Base-by-base conservation (phyloP, 2,329 filamentous ascomycete species). In the Diaporthe capsici region DNA sequence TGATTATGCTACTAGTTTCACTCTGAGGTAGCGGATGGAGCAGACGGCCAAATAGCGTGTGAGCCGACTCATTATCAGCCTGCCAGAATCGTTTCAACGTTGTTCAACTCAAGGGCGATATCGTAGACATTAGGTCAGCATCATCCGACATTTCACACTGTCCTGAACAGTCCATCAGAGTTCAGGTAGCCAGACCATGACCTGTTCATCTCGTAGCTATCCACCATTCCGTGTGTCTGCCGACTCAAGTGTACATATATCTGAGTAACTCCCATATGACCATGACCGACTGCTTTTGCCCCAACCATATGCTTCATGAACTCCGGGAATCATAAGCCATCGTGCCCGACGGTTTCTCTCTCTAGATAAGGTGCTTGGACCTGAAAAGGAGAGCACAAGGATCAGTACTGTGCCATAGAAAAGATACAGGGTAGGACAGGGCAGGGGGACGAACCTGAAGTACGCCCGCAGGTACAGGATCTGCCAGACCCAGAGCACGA, bases 391-490 rank as follows among this genome's bases (percentile, higher is more conserved):
- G 51, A 51, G 25, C 9, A n/a, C 2, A 10, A 31, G 6, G n/a
- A 63, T 78, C 55, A 79, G 77, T 60, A 75, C 13, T 42, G 4
- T n/a, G 25, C 7, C 3, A 37, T 22, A 25, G 25, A n/a, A 28
- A 12, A 20, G 17, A 17, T 44, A 9, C 34, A 25, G n/a, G 1
- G 3, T 17, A 37, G 42, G 5, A 17, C 31, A 42, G 34, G 1
- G 13, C 53, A 49, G 42, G 39, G 8, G 10, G 47, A 80, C 81
- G 3, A 55, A 94, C 90, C 95, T 92, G 90, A 99, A 99, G 90
- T 99, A 99, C 78, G 96, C 96, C 84, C 97, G 91, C 86, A 99
- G 89, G 86, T 99, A 99, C 83, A 99, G 92, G 82, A 99, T 94
- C 92, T 99, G 97, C 97, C 97, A 99, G 57, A 88, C 95, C 85